Conservation (phyloP, 768 basidiomycete species). For the Podaxis carcinomalis region DNA sequence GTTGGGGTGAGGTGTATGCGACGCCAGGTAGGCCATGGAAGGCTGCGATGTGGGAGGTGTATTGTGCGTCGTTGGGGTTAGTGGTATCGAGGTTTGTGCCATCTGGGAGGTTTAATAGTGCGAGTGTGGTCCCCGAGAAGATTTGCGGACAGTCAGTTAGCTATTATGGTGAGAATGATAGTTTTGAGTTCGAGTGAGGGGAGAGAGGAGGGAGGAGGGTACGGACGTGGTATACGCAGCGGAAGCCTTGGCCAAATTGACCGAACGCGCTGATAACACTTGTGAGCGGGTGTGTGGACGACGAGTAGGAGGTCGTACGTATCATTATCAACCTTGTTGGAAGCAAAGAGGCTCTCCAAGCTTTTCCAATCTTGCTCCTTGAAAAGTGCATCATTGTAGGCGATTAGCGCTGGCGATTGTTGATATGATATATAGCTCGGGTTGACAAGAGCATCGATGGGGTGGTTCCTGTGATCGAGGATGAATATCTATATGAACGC, state of each 20-base stretch:
- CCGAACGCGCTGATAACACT: slow-evolving; percentile 37
- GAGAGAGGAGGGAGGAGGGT: slow-evolving; percentile 11
- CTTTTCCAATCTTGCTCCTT: slow-evolving; percentile 37
- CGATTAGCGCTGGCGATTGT: slow-evolving; percentile 41
- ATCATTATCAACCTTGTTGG: slow-evolving; percentile 38
- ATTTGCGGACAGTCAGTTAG: slow-evolving; percentile 46
- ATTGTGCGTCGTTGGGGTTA: not conserved
- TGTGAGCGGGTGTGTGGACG: not conserved
- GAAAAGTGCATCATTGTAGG: slow-evolving; percentile 41
- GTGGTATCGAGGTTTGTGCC: slow-evolving; percentile 23
- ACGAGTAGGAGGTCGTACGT: slow-evolving; percentile 24
- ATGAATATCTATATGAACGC: slow-evolving; percentile 30
- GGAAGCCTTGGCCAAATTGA: slow-evolving; percentile 47
- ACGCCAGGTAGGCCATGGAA: slow-evolving; percentile 1
- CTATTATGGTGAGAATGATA: slow-evolving; percentile 19
- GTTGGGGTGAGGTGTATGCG: slow-evolving; percentile 13
- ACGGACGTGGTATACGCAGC: slow-evolving; percentile 47
- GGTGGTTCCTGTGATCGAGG: slow-evolving; percentile 32
- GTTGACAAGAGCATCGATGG: slow-evolving; percentile 19
- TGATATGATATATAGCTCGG: slow-evolving; percentile 17
- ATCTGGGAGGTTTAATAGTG: slow-evolving; percentile 38
- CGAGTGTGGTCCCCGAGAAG: slow-evolving; percentile 33
- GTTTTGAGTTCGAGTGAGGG: not conserved
- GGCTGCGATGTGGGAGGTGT: not conserved
- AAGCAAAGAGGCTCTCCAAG: slow-evolving; percentile 35